phyloP scores from a whole-genome alignment of 169 alveolate species.

The Eimeria necatrix region DNA sequence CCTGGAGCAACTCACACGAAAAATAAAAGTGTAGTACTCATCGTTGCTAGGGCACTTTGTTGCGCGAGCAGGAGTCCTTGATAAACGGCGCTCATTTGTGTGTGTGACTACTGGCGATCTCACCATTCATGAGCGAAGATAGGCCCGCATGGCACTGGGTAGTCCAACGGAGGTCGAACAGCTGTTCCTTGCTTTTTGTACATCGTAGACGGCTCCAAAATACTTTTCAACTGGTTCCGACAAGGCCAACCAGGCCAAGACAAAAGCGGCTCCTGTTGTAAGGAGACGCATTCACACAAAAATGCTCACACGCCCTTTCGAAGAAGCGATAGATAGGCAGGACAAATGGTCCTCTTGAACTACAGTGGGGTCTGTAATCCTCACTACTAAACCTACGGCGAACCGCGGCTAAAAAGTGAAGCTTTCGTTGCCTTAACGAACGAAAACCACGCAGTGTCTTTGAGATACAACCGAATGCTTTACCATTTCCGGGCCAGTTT shows the following conservation, averaged over 20 bases:
- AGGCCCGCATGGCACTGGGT: conserved; percentile 85
- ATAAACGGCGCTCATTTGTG: background rate
- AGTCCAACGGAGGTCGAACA: conserved; percentile 82
- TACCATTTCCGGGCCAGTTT: conserved; percentile 71
- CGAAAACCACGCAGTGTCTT: background rate
- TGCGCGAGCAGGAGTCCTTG: too few relatives aligned
- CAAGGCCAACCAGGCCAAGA: conserved; percentile 84
- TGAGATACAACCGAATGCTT: background rate
- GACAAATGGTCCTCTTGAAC: too few relatives aligned
- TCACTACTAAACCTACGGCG: too few relatives aligned
- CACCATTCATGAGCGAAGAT: conserved; percentile 85
- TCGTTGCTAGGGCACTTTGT: too few relatives aligned
- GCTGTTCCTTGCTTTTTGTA: conserved; percentile 60
- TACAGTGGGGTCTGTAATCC: too few relatives aligned
- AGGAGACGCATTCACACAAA: too few relatives aligned
- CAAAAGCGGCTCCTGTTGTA: conserved; percentile 68
- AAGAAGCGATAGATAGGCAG: too few relatives aligned
- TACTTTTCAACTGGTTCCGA: conserved; percentile 73
- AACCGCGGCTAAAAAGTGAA: too few relatives aligned
- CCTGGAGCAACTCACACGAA: conserved; percentile 71
- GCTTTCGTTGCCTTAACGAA: too few relatives aligned
- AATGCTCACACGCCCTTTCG: too few relatives aligned
- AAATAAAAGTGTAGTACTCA: too few relatives aligned
- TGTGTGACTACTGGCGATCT: background rate
- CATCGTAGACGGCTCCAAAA: conserved; percentile 71